Evolutionary conservation across 176 grass and related monocot genomes (phyloP).

Genomic region (Thinopyrum elongatum): DNA sequence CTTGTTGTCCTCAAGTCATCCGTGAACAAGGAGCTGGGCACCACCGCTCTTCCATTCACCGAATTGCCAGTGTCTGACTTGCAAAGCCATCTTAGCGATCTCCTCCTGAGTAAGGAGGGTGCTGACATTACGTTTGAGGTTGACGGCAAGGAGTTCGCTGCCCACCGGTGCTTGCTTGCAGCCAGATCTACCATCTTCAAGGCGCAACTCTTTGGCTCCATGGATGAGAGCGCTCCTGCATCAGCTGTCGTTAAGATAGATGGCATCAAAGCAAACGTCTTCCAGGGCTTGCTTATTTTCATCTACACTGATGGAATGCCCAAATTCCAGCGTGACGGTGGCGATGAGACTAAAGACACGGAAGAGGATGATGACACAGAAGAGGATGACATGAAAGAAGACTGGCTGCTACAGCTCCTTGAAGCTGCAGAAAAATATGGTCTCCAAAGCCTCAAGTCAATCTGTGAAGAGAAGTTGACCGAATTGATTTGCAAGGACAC

Average conservation of each 20-base stretch:
- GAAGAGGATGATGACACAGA: not conserved
- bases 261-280: not conserved
- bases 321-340: not conserved
- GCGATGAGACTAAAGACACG: not conserved
- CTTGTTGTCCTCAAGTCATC: not conserved
- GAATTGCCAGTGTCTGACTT: not conserved
- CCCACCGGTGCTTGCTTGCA: not conserved
- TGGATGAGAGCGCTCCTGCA: accelerated
- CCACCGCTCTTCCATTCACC: not conserved
- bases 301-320: not conserved
- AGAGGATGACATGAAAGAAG: not conserved
- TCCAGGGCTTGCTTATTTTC: not conserved
- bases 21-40: not conserved
- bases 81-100: not conserved
- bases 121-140: not conserved
- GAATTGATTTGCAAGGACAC: not conserved
- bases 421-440: not conserved
- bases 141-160: not conserved
- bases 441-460: not conserved
- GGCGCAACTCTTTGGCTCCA: not conserved
- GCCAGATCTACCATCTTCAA: not conserved
- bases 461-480: not conserved
- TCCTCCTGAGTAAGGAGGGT: not conserved
- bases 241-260: not conserved
- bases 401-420: not conserved